Conservation (phyloP, 2,329 filamentous ascomycete genomes). For the Chalaropsis thielavioides region DNA sequence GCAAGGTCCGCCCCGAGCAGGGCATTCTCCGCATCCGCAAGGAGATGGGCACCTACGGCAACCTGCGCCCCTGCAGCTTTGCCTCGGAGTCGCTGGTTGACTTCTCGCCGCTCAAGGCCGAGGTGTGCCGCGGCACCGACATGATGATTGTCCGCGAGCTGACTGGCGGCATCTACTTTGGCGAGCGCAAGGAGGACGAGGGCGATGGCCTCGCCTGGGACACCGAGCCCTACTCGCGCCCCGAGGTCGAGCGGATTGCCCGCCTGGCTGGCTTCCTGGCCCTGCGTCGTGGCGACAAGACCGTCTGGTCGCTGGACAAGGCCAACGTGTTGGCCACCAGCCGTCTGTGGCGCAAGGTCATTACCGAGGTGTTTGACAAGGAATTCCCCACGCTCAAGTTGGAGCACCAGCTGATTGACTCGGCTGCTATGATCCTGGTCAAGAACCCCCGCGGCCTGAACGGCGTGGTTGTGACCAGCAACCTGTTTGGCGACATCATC, state of each 20-base stretch:
- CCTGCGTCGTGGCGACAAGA: slow-evolving; percentile 52
- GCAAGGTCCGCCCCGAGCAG: slow-evolving; percentile 77
- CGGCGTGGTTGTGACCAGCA: slow-evolving; percentile 82
- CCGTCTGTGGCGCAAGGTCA: slow-evolving; percentile 75
- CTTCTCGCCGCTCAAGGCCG: slow-evolving; percentile 71
- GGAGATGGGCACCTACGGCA: slow-evolving; percentile 86
- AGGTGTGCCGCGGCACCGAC: slow-evolving; percentile 74
- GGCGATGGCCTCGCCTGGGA: slow-evolving; percentile 64
- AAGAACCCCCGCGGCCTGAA: slow-evolving; percentile 83
- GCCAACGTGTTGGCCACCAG: slow-evolving; percentile 89
- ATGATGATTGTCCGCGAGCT: slow-evolving; percentile 87
- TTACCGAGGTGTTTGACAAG: slow-evolving; percentile 67
- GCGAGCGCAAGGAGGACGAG: slow-evolving; percentile 67
- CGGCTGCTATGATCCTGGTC: slow-evolving; percentile 93
- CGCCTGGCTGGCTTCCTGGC: slow-evolving; percentile 71
- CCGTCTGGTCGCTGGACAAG: slow-evolving; percentile 81
- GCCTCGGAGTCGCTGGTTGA: slow-evolving; percentile 74
- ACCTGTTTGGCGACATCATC: slow-evolving; percentile 92
- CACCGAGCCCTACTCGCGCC: slow-evolving; percentile 70
- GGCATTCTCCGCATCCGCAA: slow-evolving; percentile 83
- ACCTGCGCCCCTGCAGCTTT: slow-evolving; percentile 93
- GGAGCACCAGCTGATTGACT: slow-evolving; percentile 85
- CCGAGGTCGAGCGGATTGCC: slow-evolving; percentile 78
- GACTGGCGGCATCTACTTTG: slow-evolving; percentile 91
- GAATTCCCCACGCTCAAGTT: slow-evolving; percentile 82